These are phyloP conservation scores for Trichoderma sp. DNA, from an alignment of 2,329 filamentous ascomycete genomes.

Conservation along the genomic window DNA sequence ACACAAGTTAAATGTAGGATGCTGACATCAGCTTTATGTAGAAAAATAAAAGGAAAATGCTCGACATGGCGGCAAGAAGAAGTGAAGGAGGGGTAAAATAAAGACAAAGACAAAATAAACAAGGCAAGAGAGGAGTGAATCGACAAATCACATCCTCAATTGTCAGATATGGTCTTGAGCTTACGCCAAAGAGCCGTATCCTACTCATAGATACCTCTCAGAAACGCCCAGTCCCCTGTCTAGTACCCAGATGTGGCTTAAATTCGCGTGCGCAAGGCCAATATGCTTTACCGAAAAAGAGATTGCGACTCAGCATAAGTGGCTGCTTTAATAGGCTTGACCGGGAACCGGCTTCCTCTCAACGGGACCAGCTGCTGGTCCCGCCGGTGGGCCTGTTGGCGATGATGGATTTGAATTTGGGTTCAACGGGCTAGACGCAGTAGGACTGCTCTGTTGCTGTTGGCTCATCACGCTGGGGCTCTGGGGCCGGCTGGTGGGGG, in stretches of 20 bases:
- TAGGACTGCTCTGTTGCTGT: slow-evolving; percentile 48
- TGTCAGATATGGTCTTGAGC: slow-evolving; percentile 35
- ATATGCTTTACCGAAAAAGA: slow-evolving; percentile 30
- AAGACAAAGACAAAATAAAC: slow-evolving; percentile 30
- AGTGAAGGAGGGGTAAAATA: slow-evolving; percentile 9
- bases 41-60: not conserved
- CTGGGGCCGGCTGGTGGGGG: slow-evolving; percentile 43
- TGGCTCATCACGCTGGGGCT: slow-evolving; percentile 49
- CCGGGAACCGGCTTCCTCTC: slow-evolving; percentile 61
- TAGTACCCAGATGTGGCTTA: slow-evolving; percentile 35
- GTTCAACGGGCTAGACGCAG: slow-evolving; percentile 54
- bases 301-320: slow-evolving; percentile 4
- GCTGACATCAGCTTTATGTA: slow-evolving; percentile 19
- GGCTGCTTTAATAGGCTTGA: slow-evolving; percentile 50
- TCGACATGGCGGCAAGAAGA: slow-evolving; percentile 28
- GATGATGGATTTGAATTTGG: slow-evolving; percentile 35
- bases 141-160: slow-evolving; percentile 32
- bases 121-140: slow-evolving; percentile 31
- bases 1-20: slow-evolving; percentile 21
- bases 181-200: slow-evolving; percentile 33
- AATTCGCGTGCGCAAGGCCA: slow-evolving; percentile 26
- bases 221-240: slow-evolving; percentile 38
- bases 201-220: slow-evolving; percentile 32
- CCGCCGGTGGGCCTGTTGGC: slow-evolving; percentile 39
- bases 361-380: slow-evolving; percentile 48